Base-by-base conservation (phyloP, 164 flowering plant genomes). In the Piper longum region DNA sequence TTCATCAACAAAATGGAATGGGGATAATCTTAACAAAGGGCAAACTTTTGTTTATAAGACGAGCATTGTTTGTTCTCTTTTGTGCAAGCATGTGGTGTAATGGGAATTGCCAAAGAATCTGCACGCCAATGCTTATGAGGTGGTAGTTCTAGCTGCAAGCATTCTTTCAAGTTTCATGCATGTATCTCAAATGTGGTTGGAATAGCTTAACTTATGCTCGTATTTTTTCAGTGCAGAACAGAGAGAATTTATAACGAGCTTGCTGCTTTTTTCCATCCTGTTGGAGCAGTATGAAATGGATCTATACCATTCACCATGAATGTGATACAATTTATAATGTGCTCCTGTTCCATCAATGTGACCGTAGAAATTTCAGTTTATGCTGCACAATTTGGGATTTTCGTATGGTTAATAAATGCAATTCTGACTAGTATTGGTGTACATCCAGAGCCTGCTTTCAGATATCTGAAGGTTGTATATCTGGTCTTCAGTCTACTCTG, bases 391-490 rank as follows among this genome's bases (percentile, higher is more conserved):
- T 48, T 48, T 8, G 11, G 52, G 14, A 12, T 2, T 48, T 48
- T 2, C 3, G 52, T 48, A 9, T 48, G 9, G 52, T 48, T 9
- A 9, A 9, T 48, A 13, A 48, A 8, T 44, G 52, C 52, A 9
- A 48, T 3, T 0, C 14, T 48, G 5, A 48, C 3, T 44, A 14
- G 14, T 48, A 48, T 48, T 48, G 5, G 14, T 14, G 41, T 39
- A 54, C 59, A 66, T 59, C 64, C 75, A 88, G 95, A 79, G 80
- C 71, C 11, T 83, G 93, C 69, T 74, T 87, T 62, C 86, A 80
- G 72, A 74, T 87, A 59, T 69, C 85, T 67, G 87, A 80, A 72
- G 82, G 82, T 57, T 78, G 69, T 16, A 18, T 64, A 59, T 60
- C 69, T 58, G 83, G 74, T 66, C 80, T 75, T 71, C 74, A 65